Evolutionary conservation across 2,329 filamentous ascomycete species (phyloP).

Genomic region (Alternaria triticina): DNA sequence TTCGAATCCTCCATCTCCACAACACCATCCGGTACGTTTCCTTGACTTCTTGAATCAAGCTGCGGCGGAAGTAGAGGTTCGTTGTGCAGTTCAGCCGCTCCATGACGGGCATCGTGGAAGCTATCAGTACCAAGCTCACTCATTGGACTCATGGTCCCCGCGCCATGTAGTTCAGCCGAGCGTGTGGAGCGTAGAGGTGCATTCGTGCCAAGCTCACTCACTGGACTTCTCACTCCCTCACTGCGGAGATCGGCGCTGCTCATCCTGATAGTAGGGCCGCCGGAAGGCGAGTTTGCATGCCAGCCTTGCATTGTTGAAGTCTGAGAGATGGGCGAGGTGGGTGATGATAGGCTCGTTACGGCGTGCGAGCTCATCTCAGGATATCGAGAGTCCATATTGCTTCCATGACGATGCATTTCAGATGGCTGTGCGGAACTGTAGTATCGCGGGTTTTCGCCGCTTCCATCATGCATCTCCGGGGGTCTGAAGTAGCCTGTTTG

Average conservation of each 20-base stretch:
- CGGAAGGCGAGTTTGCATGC: not conserved
- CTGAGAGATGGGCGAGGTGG: not conserved
- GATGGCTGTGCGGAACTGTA: not conserved
- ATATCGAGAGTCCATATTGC: not conserved
- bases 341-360: not conserved
- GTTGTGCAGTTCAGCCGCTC: not conserved
- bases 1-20: not conserved
- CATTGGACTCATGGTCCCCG: not conserved
- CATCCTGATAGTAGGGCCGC: not conserved
- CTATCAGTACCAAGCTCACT: not conserved
- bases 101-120: not conserved
- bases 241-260: not conserved
- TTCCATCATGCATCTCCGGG: not conserved
- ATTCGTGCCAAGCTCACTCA: not conserved
- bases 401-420: not conserved
- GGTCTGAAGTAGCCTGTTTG: not conserved
- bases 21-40: not conserved
- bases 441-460: not conserved
- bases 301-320: not conserved
- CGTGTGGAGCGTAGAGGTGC: not conserved
- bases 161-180: not conserved
- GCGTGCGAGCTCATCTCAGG: not conserved
- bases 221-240: not conserved
- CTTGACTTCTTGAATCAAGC: not conserved
- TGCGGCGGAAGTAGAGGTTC: not conserved